phyloP scores from a whole-genome alignment of 73 alveolate species.

The Tetrahymena malaccensis region DNA sequence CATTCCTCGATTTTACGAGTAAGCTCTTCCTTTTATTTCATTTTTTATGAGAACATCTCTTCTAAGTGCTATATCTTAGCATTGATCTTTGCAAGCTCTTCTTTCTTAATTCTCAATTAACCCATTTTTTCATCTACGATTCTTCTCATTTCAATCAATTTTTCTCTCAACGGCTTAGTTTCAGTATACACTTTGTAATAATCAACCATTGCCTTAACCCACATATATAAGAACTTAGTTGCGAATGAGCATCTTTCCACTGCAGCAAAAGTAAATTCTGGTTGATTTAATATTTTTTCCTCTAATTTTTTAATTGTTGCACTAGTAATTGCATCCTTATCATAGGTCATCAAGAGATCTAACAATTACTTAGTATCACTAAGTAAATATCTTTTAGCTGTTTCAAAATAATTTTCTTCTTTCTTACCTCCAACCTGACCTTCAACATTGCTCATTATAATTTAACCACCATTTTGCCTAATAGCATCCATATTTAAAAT shows the following conservation, averaged over 20 bases:
- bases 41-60: slow-evolving; percentile 8
- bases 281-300: slow-evolving; percentile 40
- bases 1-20: slow-evolving; percentile 59
- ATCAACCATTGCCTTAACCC: slow-evolving; percentile 70
- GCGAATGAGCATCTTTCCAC: slow-evolving; percentile 72
- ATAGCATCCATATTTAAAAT: slow-evolving; percentile 69
- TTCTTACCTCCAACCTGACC: slow-evolving; percentile 55
- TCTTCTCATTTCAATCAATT: slow-evolving; percentile 45
- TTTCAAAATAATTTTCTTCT: slow-evolving; percentile 75
- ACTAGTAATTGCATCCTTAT: slow-evolving; percentile 68
- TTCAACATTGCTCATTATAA: slow-evolving; percentile 48
- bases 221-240: slow-evolving; percentile 48
- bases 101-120: slow-evolving; percentile 40
- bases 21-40: slow-evolving; percentile 8
- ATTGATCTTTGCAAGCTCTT: slow-evolving; percentile 33
- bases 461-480: slow-evolving; percentile 65
- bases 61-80: slow-evolving; percentile 10
- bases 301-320: slow-evolving; percentile 56
- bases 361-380: slow-evolving; percentile 65
- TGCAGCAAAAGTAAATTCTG: slow-evolving; percentile 63
- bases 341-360: slow-evolving; percentile 56
- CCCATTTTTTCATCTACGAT: slow-evolving; percentile 51
- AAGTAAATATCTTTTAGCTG: slow-evolving; percentile 63
- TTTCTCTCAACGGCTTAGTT: slow-evolving; percentile 61
- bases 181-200: slow-evolving; percentile 57